A percentile compares a stretch with the other conserved stretches of the same genome.
Evolutionary conservation across 352 stramenopile species (phyloP).

Genomic region (Pythium graminicola): DNA sequence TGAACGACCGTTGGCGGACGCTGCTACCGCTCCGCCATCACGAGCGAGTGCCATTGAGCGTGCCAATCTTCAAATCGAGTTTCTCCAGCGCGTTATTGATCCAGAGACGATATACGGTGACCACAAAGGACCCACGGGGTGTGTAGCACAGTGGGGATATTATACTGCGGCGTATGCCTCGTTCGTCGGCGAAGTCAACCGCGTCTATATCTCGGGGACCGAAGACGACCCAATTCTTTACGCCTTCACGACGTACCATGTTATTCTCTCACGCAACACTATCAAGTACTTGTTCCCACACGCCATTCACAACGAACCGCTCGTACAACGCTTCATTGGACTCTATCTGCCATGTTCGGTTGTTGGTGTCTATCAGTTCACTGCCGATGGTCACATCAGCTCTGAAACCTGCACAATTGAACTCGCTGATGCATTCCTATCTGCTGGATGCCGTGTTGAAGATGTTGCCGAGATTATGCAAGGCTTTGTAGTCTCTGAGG

Average conservation of each 20-base stretch:
- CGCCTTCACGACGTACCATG: constrained; percentile 23
- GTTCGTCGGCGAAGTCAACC: constrained; percentile 23
- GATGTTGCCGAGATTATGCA: constrained; percentile 22
- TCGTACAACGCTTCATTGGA: constrained; percentile 23
- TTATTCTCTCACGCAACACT: constrained; percentile 23
- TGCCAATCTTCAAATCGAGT: constrained; percentile 18
- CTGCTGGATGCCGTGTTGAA: constrained; percentile 15
- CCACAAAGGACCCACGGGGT: constrained; percentile 16
- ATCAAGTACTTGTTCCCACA: constrained; percentile 28
- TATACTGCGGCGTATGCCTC: constrained; percentile 24
- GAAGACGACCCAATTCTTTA: constrained; percentile 27
- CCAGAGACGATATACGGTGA: constrained; percentile 20
- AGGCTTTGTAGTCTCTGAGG: constrained; percentile 17
- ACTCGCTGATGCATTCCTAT: constrained; percentile 19
- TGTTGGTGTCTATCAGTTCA: constrained; percentile 21
- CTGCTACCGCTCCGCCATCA: neutral
- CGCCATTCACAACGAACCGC: constrained; percentile 19
- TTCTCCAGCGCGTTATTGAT: constrained; percentile 18
- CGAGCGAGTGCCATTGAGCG: constrained; percentile 3
- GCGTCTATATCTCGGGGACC: constrained; percentile 17
- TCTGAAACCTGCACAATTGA: constrained; percentile 22
- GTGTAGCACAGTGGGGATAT: constrained; percentile 21
- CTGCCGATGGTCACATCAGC: constrained; percentile 16
- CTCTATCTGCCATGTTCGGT: constrained; percentile 20
- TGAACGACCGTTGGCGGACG: constrained; percentile 8